Percentiles rank a stretch among this genome's conserved stretches.
Conservation (phyloP, 139 green algal species). For the Chlorella sp. region DNA sequence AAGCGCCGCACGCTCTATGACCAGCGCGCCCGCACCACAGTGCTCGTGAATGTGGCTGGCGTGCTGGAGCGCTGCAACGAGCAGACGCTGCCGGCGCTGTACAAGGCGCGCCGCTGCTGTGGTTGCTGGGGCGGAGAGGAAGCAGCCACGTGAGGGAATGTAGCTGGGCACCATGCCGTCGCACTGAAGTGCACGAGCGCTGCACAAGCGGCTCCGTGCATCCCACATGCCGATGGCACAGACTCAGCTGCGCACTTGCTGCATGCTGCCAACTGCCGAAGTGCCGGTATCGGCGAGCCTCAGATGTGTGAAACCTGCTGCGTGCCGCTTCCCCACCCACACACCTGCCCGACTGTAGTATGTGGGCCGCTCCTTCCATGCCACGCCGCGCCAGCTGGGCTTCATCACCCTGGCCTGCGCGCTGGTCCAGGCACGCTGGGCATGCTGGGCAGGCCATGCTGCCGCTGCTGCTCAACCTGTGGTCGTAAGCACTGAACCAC, state of each 20-base stretch:
- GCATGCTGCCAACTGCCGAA: no score
- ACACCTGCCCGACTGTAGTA: constrained; percentile 5
- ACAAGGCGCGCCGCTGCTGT: not conserved
- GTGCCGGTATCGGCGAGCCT: no score
- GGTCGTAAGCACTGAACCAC: no score
- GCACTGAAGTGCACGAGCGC: no score
- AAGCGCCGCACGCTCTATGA: constrained; percentile 40
- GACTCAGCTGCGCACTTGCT: no score
- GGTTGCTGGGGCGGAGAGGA: no score
- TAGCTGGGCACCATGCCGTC: not conserved
- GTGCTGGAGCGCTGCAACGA: constrained; percentile 49
- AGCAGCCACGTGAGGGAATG: not conserved
- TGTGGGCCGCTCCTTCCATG: constrained; percentile 32
- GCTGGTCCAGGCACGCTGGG: constrained; percentile 13
- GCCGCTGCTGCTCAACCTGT: no score
- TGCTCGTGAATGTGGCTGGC: constrained; percentile 39
- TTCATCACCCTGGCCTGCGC: constrained; percentile 45
- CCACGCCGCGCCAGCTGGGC: constrained; percentile 44
- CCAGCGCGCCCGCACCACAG: constrained; percentile 47
- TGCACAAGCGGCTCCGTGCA: no score
- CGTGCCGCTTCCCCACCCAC: not conserved
- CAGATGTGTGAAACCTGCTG: no score
- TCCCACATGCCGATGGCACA: no score
- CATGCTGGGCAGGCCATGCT: no score
- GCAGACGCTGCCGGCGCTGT: constrained; percentile 44